A percentile compares a stretch with the other conserved stretches of the same genome.
Conservation (phyloP, 2,329 filamentous ascomycete species). For the Bretziella fagacearum region DNA sequence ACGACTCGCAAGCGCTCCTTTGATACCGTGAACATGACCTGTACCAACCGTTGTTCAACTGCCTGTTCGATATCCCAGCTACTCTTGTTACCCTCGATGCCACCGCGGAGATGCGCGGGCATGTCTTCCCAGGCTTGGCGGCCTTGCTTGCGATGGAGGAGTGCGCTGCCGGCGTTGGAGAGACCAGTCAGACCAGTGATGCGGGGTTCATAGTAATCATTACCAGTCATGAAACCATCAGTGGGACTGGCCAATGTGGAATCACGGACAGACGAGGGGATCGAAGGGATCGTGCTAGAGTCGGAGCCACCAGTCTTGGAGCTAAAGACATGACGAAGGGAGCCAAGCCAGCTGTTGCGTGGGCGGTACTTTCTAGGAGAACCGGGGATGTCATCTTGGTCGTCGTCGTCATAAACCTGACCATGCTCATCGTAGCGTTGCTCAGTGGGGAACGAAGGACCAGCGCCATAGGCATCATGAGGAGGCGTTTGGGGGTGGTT, state of each 20-base stretch:
- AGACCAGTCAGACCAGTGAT: constrained; percentile 30
- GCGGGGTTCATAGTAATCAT: constrained; percentile 28
- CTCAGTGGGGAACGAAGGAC: constrained; percentile 15
- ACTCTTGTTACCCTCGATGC: constrained; percentile 30
- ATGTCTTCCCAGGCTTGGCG: constrained; percentile 34
- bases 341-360: constrained; percentile 49
- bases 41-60: constrained; percentile 52
- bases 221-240: constrained; percentile 19
- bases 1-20: constrained; percentile 77
- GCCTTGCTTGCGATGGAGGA: constrained; percentile 38
- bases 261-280: constrained; percentile 19
- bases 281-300: constrained; percentile 16
- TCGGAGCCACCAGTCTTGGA: constrained; percentile 23
- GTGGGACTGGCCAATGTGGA: constrained; percentile 19
- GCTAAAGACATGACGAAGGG: constrained; percentile 45
- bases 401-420: constrained; percentile 21
- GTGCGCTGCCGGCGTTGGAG: constrained; percentile 20
- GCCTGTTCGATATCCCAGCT: constrained; percentile 67
- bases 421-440: constrained; percentile 21
- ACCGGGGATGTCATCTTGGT: constrained; percentile 25
- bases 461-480: constrained; percentile 8
- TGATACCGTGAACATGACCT: constrained; percentile 87
- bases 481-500: background rate
- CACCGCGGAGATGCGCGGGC: constrained; percentile 18
- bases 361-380: constrained; percentile 42